A percentile compares a stretch with the other conserved stretches of the same genome.
Conservation (phyloP, 1,139 yeast species). For the Geotrichum citri-aurantii region DNA sequence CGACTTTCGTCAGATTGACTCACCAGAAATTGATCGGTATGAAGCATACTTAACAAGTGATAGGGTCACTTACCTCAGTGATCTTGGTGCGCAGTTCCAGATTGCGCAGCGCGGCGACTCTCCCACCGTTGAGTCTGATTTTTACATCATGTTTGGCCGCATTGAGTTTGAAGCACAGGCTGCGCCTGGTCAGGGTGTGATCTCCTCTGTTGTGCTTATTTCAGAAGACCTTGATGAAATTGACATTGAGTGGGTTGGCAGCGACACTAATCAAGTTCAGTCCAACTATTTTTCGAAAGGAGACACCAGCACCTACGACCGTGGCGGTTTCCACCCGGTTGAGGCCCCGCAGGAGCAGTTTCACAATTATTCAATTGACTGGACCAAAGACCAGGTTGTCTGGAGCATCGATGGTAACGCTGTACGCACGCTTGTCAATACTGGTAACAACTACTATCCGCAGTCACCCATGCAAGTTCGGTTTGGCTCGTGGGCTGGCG, state of each 20-base stretch:
- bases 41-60: conserved; percentile 23
- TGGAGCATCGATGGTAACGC: conserved; percentile 60
- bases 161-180: conserved; percentile 68
- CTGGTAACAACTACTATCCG: conserved; percentile 53
- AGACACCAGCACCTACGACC: conserved; percentile 63
- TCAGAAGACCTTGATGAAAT: conserved; percentile 84
- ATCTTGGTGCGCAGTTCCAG: conserved; percentile 54
- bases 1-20: conserved; percentile 23
- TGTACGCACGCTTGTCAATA: conserved; percentile 51
- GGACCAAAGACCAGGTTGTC: conserved; percentile 59
- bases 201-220: conserved; percentile 75
- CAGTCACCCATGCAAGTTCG: conserved; percentile 70
- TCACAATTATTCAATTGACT: conserved; percentile 77
- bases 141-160: conserved; percentile 82
- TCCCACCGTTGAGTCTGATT: conserved; percentile 69
- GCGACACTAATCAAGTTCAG: conserved; percentile 66
- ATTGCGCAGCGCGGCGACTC: conserved; percentile 61
- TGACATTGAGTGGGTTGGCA: conserved; percentile 81
- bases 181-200: conserved; percentile 68
- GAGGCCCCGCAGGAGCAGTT: conserved; percentile 50
- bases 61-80: conserved; percentile 28
- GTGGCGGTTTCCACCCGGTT: conserved; percentile 72
- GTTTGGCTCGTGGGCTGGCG: conserved; percentile 80
- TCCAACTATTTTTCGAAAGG: conserved; percentile 82
- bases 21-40: conserved; percentile 15